Conservation (phyloP, 2,329 filamentous ascomycete species). For the Colletotrichum trifolii region DNA sequence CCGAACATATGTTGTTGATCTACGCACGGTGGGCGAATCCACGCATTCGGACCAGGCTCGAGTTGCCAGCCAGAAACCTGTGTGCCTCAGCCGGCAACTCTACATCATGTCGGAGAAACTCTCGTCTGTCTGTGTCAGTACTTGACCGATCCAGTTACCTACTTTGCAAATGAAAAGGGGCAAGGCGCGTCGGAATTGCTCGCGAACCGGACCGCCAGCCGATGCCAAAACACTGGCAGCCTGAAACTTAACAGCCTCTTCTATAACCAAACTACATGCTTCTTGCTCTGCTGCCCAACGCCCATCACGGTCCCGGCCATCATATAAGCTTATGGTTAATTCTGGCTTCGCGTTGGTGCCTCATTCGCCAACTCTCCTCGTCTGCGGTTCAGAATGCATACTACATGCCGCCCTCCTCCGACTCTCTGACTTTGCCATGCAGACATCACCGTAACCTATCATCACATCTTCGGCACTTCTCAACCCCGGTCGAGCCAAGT, state of each 20-base stretch:
- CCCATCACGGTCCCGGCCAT: background rate
- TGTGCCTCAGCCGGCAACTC: constrained; percentile 4
- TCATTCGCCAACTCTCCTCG: constrained; percentile 4
- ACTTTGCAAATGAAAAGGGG: background rate
- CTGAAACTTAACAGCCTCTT: background rate
- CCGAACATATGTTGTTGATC: constrained; percentile 18
- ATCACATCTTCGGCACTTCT: constrained; percentile 1
- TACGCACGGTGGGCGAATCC: background rate
- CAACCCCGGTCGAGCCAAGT: background rate
- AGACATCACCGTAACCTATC: background rate
- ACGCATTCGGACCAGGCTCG: constrained; percentile 15
- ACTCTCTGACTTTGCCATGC: too few species aligned
- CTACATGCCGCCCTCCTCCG: background rate
- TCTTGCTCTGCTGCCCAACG: background rate
- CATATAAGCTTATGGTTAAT: constrained; percentile 5
- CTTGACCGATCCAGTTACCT: too few species aligned
- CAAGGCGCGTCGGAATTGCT: constrained; percentile 9
- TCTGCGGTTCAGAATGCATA: too few species aligned
- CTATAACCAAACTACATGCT: background rate
- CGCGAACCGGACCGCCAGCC: background rate
- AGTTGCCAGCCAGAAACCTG: background rate
- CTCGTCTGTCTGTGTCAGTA: too few species aligned
- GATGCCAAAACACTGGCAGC: background rate
- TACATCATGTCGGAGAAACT: too few species aligned
- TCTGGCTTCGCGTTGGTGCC: background rate